Percentiles rank a stretch among this genome's conserved stretches.
These are phyloP conservation scores for Nicotiana sylvestris DNA, from an alignment of 257 asterid species.

Conservation along the genomic window DNA sequence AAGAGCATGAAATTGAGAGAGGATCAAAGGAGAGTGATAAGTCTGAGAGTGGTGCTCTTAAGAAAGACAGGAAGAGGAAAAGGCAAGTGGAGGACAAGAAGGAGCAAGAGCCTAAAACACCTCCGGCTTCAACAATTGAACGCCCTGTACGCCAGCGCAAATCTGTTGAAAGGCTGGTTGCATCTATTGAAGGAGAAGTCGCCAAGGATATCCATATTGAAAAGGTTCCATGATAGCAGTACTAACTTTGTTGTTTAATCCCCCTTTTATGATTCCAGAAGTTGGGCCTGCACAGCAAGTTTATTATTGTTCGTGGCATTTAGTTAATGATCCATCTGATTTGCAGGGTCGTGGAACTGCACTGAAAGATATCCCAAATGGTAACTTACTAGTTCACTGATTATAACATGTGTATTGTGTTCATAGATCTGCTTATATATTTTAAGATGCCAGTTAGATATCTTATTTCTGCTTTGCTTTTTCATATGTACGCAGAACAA, in stretches of 20 bases:
- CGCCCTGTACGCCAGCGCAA: slow-evolving; percentile 93
- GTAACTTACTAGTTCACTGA: slow-evolving; percentile 30
- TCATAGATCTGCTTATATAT: not conserved
- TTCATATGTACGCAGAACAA: not conserved
- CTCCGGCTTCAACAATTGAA: slow-evolving; percentile 44
- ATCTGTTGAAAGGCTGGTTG: slow-evolving; percentile 90
- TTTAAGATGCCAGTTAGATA: not conserved
- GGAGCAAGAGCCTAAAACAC: slow-evolving; percentile 57
- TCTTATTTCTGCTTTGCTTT: not conserved
- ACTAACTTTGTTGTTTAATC: not conserved
- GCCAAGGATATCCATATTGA: slow-evolving; percentile 63
- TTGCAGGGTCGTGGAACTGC: slow-evolving; percentile 95
- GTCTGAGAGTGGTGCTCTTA: slow-evolving; percentile 25
- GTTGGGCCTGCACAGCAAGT: not conserved
- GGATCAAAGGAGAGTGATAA: slow-evolving; percentile 51
- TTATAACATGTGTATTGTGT: not conserved
- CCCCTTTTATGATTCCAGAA: not conserved
- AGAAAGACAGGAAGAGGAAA: slow-evolving; percentile 34
- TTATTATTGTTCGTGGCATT: not conserved
- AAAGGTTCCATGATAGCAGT: slow-evolving; percentile 43
- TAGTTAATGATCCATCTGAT: not conserved
- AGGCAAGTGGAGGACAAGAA: slow-evolving; percentile 42
- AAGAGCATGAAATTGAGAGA: slow-evolving; percentile 36
- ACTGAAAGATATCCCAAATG: slow-evolving; percentile 87
- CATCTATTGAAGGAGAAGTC: slow-evolving; percentile 64